Base-by-base conservation (phyloP, 2,329 filamentous ascomycete genomes). In the Trichoderma citrinoviride region DNA sequence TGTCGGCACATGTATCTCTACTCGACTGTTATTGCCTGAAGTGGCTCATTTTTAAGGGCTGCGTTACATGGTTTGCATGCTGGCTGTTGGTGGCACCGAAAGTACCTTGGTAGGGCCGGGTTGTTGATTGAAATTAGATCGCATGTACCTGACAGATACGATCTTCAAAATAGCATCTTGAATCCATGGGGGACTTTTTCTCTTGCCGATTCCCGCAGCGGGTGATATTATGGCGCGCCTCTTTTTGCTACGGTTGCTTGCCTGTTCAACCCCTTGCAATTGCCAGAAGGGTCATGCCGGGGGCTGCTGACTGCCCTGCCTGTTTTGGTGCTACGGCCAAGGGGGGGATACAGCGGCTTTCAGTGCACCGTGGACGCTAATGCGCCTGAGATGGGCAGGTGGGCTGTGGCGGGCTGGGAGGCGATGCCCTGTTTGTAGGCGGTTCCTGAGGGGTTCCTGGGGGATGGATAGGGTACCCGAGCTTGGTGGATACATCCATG, bases 291-390 rank as follows among this genome's bases (percentile, higher is more conserved):
- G n/a, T n/a, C n/a, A n/a, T 37, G 33, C 33, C 33, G 33, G 33
- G 33, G 33, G 33, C 33, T 37, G 33, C 33, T 43, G 25, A 19
- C 5, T 14, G n/a, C 27, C 47, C 12, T 17, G 15, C n/a, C 17
- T 10, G 17, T 33, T 29, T 37, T 33, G 23, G 27, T 17, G 49
- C 21, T 55, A 17, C 19, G 7, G 15, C 15, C 3, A 19, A 17
- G 23, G 40, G 29, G 23, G 40, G 37, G 19, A 40, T 37, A 53
- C 29, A 56, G 40, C 40, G 44, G 43, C n/a, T 58, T n/a, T n/a
- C 21, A 49, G 55, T 47, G 55, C 43, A 44, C 55, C 23, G 17
- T 23, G 27, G 44, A 23, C 55, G 55, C 55, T 58, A 58, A 58
- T 58, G 55, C 55, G 55, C 55, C 47, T 37, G 33, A 3, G 33